A percentile compares a stretch with the other conserved stretches of the same genome.
Evolutionary conservation across 1,284 basidiomycete species (phyloP).

Genomic region (Rhodotorula glutinis): DNA sequence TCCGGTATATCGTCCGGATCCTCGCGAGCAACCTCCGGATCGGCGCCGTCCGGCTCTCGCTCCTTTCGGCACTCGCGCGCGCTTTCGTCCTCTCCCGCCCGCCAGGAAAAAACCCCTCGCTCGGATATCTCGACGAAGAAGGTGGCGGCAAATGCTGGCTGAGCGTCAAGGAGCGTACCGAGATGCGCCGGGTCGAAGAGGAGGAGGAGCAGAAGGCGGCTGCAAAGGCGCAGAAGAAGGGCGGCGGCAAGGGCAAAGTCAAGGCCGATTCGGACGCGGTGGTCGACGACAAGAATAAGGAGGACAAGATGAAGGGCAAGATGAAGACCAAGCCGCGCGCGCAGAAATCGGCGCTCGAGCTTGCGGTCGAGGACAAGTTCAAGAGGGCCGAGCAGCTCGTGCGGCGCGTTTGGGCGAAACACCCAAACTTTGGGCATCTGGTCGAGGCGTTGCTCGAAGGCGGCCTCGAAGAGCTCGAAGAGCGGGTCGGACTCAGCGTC

Average conservation of each 20-base stretch:
- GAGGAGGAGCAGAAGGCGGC: slow-evolving; percentile 13
- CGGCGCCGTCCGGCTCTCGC: slow-evolving; percentile 79
- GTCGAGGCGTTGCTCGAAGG: slow-evolving; percentile 57
- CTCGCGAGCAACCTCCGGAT: slow-evolving; percentile 73
- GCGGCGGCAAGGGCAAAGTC: slow-evolving; percentile 8
- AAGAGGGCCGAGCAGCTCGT: slow-evolving; percentile 53
- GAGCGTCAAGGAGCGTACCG: slow-evolving; percentile 8
- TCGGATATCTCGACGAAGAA: background rate
- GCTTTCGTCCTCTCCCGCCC: slow-evolving; percentile 61
- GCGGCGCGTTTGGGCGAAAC: slow-evolving; percentile 74
- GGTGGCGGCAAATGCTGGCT: slow-evolving; percentile 12
- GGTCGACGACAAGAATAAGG: background rate
- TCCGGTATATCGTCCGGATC: slow-evolving; percentile 75
- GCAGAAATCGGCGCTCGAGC: slow-evolving; percentile 42
- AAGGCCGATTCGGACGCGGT: background rate
- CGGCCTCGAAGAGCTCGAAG: slow-evolving; percentile 40
- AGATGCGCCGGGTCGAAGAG: background rate
- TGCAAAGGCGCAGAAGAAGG: slow-evolving; percentile 12
- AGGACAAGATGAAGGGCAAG: background rate
- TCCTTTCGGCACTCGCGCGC: slow-evolving; percentile 76
- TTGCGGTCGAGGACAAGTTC: slow-evolving; percentile 45
- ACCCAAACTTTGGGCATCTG: slow-evolving; percentile 83
- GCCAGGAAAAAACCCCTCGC: background rate
- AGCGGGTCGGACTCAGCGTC: slow-evolving; percentile 51
- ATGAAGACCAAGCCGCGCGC: slow-evolving; percentile 40